Base-by-base conservation (phyloP, 2,329 filamentous ascomycete genomes). In the Rhynchosporium graminicola region DNA sequence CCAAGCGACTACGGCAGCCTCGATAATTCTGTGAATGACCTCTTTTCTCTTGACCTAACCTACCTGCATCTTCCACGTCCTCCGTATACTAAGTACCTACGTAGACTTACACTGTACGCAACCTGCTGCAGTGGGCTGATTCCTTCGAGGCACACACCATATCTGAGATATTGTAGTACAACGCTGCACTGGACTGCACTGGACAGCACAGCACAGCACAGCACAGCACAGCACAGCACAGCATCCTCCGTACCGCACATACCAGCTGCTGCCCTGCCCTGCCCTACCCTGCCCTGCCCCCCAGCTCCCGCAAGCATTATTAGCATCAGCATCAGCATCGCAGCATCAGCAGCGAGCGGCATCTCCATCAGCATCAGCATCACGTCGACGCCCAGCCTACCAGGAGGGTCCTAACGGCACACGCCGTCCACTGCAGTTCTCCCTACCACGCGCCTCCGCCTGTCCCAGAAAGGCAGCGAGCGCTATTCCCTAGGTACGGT, bases 1-100 rank as follows among this genome's bases (percentile, higher is more conserved):
- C 33, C 57, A 67, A 67, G 63, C 66, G 66, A 67, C 26, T 55
- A 62, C 50, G 38, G 50, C 20, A 61, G 63, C 42, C 59, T 29
- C 29, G 38, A 38, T 20, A 43, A 31, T 60, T 42, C 51, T 46
- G 38, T 36, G 28, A n/a, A 38, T 55, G 51, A 29, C 42, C 10
- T 20, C 31, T 13, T n/a, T 20, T 20, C 20, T 20, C 1, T 20
- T 20, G 20, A 20, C 4, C 47, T 42, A 31, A 57, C 31, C 55
- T 29, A 57, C 12, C 42, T 33, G 48, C 48, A 15, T 46, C 9
- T 20, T 20, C 5, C 46, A 29, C 46, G n/a, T 29, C 47, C 29
- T 51, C 48, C 10, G n/a, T 38, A 29, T 20, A 51, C 48, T 20
- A 20, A 20, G 20, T 20, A 20, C 20, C 20, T 50, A 52, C 48